These are phyloP conservation scores for Termitomyces sp. DNA, from an alignment of 768 basidiomycete genomes.

Conservation along the genomic window DNA sequence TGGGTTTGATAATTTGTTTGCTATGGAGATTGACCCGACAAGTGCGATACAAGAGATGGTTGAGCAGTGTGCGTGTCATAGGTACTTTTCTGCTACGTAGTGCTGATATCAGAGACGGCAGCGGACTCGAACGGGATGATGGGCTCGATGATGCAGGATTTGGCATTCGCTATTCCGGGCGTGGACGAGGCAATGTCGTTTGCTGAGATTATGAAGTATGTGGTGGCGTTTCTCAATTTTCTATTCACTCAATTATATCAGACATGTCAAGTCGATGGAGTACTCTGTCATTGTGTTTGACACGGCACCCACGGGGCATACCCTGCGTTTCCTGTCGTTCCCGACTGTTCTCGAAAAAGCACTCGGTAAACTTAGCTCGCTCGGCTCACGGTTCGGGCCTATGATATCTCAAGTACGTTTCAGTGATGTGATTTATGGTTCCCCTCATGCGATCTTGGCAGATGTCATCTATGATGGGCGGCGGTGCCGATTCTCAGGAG, in stretches of 20 bases:
- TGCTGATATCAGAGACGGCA: slow-evolving; percentile 17
- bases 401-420: slow-evolving; percentile 79
- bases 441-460: slow-evolving; percentile 18
- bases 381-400: slow-evolving; percentile 94
- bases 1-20: slow-evolving; percentile 92
- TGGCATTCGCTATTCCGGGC: slow-evolving; percentile 98
- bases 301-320: slow-evolving; percentile 98
- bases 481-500: slow-evolving; percentile 82
- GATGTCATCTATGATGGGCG: slow-evolving; percentile 98
- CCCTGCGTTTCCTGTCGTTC: slow-evolving; percentile 97
- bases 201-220: slow-evolving; percentile 99
- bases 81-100: background rate
- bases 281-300: slow-evolving; percentile 99
- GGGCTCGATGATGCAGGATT: slow-evolving; percentile 99
- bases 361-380: slow-evolving; percentile 84
- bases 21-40: slow-evolving; percentile 99
- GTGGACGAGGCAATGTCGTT: slow-evolving; percentile 99
- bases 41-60: slow-evolving; percentile 99
- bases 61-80: slow-evolving; percentile 68
- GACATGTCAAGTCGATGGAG: slow-evolving; percentile 99
- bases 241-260: slow-evolving; percentile 23
- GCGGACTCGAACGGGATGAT: slow-evolving; percentile 91
- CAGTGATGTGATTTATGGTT: background rate
- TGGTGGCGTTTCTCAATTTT: background rate
- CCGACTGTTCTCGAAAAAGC: slow-evolving; percentile 97